These are phyloP conservation scores for Ustilago shanxiensis DNA, from an alignment of 1,284 basidiomycete genomes.

Conservation along the genomic window DNA sequence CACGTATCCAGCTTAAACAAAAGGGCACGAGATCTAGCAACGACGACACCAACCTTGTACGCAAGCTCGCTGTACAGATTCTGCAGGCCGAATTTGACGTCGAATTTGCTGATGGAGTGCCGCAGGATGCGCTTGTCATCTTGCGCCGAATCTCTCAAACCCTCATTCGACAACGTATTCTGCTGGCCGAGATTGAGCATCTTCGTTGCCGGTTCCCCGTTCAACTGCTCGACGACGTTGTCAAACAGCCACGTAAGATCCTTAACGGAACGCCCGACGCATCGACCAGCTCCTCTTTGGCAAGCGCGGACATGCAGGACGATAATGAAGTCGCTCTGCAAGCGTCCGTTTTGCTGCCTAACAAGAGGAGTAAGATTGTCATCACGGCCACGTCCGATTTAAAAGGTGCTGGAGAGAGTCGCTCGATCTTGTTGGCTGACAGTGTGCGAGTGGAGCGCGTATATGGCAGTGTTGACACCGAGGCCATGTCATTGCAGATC, in stretches of 20 bases:
- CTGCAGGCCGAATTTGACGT: constrained; percentile 44
- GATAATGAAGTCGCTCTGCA: constrained; percentile 44
- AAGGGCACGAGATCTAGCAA: constrained; percentile 33
- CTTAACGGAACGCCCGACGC: constrained; percentile 32
- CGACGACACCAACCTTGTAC: constrained; percentile 43
- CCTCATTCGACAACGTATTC: constrained; percentile 46
- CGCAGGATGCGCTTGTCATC: constrained; percentile 46
- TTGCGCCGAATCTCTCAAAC: constrained; percentile 50
- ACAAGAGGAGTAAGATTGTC: constrained; percentile 49
- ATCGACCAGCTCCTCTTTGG: constrained; percentile 19
- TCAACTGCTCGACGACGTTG: constrained; percentile 34
- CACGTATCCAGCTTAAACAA: constrained; percentile 53
- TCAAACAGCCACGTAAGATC: constrained; percentile 9
- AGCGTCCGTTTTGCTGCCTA: constrained; percentile 51
- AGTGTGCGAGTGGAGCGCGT: constrained; percentile 49
- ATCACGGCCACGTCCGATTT: constrained; percentile 52
- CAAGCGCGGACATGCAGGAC: background rate
- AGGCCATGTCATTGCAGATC: constrained; percentile 52
- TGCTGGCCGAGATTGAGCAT: constrained; percentile 56
- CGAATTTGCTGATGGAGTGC: constrained; percentile 37
- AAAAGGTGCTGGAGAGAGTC: constrained; percentile 35
- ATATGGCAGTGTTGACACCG: constrained; percentile 55
- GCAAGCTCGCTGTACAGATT: constrained; percentile 41
- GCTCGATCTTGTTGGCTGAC: constrained; percentile 43
- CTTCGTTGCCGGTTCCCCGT: constrained; percentile 56